These are phyloP conservation scores for Perkinsus olseni DNA, from an alignment of 169 alveolate genomes.

Conservation along the genomic window DNA sequence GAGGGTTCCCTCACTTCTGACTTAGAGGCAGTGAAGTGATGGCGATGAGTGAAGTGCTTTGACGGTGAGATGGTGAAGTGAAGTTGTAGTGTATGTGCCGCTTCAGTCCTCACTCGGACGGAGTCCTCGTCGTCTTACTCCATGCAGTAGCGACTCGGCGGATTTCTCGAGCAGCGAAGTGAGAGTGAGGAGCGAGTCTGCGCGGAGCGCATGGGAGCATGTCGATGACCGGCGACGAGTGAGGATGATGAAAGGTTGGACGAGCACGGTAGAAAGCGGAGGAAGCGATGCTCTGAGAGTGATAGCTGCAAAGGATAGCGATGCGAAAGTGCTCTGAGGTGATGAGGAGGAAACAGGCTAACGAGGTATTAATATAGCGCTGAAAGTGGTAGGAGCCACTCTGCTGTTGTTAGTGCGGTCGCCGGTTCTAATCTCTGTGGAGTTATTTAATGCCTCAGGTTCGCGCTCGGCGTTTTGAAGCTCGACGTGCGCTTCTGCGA, in stretches of 20 bases:
- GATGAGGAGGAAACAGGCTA: conserved; percentile 1
- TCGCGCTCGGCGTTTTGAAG: background rate
- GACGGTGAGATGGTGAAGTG: conserved; percentile 4
- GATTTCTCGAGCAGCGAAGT: conserved; percentile 4
- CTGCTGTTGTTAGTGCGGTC: background rate
- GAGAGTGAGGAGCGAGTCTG: background rate
- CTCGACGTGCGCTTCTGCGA: background rate
- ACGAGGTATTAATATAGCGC: background rate
- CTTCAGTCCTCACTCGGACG: conserved; percentile 13
- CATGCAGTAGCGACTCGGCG: conserved; percentile 2
- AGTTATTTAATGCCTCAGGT: background rate
- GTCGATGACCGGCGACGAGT: conserved; percentile 48
- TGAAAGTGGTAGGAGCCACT: background rate
- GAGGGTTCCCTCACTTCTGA: conserved; percentile 30
- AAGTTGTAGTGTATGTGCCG: conserved; percentile 11
- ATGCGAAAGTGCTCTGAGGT: conserved; percentile 34
- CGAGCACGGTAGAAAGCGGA: conserved; percentile 55
- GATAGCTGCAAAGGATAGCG: conserved; percentile 51
- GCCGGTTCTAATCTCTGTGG: background rate
- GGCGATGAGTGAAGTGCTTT: background rate
- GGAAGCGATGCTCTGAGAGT: conserved; percentile 43
- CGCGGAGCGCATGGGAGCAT: conserved; percentile 37
- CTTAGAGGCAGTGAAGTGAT: conserved; percentile 33
- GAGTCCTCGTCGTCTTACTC: conserved; percentile 9
- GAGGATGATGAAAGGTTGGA: conserved; percentile 60